phyloP scores from a whole-genome alignment of 768 basidiomycete genomes.

The Nidularia pulvinata region DNA sequence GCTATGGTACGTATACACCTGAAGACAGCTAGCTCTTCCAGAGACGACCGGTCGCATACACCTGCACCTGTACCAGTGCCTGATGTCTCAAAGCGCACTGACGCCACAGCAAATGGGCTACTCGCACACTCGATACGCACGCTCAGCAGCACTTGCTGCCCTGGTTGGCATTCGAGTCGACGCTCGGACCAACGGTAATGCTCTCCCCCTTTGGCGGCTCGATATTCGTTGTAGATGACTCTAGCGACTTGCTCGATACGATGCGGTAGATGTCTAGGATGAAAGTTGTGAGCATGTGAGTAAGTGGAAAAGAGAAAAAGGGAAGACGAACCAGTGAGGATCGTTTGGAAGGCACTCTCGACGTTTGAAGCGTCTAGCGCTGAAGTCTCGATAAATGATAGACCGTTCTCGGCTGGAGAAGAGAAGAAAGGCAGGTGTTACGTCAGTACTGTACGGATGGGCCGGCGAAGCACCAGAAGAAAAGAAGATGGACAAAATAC shows the following conservation, averaged over 20 bases:
- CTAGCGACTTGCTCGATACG: conserved; percentile 94
- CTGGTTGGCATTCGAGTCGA: conserved; percentile 57
- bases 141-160: conserved; percentile 64
- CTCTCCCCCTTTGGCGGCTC: conserved; percentile 75
- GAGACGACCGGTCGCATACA: no score
- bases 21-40: no score
- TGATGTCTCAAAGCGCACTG: no score
- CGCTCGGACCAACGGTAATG: conserved; percentile 81
- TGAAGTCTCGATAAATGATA: conserved; percentile 98
- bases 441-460: not conserved
- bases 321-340: conserved; percentile 73
- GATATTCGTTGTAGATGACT: conserved; percentile 78
- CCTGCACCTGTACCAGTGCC: no score
- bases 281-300: conserved; percentile 2
- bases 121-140: no score
- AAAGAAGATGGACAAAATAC: conserved; percentile 17
- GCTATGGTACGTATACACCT: no score
- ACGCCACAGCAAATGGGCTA: no score
- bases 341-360: conserved; percentile 96
- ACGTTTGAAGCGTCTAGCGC: conserved; percentile 99
- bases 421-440: not conserved
- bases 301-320: not conserved
- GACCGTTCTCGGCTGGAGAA: conserved; percentile 76
- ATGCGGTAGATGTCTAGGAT: conserved; percentile 92
- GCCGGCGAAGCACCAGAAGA: not conserved